A percentile compares a stretch with the other conserved stretches of the same genome.
Conservation (phyloP, 768 basidiomycete genomes). For the Phlegmacium glaucopus region DNA sequence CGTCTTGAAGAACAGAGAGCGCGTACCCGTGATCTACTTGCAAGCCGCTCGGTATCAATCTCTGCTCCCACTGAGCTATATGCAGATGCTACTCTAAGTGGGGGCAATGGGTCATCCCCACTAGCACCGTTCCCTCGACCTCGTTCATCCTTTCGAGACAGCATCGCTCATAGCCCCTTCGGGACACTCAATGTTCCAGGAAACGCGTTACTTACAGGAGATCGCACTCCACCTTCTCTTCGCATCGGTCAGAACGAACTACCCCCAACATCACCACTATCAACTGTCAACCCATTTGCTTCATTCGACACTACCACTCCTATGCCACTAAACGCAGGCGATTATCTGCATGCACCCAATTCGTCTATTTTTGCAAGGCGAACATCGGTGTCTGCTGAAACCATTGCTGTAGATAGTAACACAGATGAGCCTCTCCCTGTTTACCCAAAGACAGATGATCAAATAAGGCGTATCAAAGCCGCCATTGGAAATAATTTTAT, state of each 20-base stretch:
- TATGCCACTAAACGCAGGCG: conserved; percentile 48
- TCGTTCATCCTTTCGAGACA: conserved; percentile 55
- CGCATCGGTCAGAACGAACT: conserved; percentile 56
- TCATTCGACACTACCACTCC: conserved; percentile 48
- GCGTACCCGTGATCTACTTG: conserved; percentile 63
- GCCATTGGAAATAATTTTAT: conserved; percentile 90
- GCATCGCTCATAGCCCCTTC: conserved; percentile 65
- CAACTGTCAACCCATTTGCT: conserved; percentile 48
- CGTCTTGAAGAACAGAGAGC: conserved; percentile 83
- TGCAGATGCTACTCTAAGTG: conserved; percentile 44
- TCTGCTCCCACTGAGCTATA: conserved; percentile 58
- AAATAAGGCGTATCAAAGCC: conserved; percentile 81
- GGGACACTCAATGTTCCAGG: conserved; percentile 79
- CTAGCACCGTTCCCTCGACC: conserved; percentile 58
- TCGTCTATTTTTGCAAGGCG: conserved; percentile 85
- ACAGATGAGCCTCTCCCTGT: conserved; percentile 68
- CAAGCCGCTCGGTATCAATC: conserved; percentile 47
- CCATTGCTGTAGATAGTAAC: conserved; percentile 77
- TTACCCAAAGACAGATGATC: conserved; percentile 76
- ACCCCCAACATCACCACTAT: conserved; percentile 59
- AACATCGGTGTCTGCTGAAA: conserved; percentile 94
- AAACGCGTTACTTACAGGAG: conserved; percentile 65
- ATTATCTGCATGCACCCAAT: conserved; percentile 70
- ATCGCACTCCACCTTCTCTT: conserved; percentile 53
- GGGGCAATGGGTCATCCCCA: conserved; percentile 31